phyloP scores from a whole-genome alignment of 805 yeast genomes.

The Hanseniaspora nectarophila region DNA sequence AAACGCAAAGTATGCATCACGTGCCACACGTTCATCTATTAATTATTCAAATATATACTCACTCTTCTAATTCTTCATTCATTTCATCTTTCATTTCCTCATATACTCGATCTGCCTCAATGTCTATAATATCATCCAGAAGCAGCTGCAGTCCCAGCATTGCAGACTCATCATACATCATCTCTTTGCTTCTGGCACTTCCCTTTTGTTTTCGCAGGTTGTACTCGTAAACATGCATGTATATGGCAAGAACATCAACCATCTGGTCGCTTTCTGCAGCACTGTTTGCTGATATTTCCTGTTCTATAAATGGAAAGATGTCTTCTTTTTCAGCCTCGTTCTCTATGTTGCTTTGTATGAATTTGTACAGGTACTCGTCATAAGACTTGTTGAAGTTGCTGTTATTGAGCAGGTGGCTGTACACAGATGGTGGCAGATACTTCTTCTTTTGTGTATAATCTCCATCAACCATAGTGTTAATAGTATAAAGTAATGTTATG shows the following conservation, averaged over 20 bases:
- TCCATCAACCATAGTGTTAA: no score
- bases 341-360: constrained; percentile 1
- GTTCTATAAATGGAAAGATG: constrained; percentile 1
- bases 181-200: constrained; percentile 5
- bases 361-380: constrained; percentile 6
- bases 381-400: constrained; percentile 6
- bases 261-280: constrained; percentile 1
- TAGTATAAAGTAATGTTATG: no score
- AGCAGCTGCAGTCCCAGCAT: constrained; percentile 2
- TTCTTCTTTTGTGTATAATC: neutral
- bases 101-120: constrained; percentile 5
- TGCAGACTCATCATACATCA: constrained; percentile 11
- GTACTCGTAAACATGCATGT: constrained; percentile 7
- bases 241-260: constrained; percentile 5
- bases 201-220: constrained; percentile 5
- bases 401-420: constrained; percentile 1
- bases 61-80: neutral
- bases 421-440: constrained; percentile 8
- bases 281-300: neutral
- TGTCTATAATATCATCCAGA: constrained; percentile 12
- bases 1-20: no score
- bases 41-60: no score
- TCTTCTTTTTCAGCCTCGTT: neutral
- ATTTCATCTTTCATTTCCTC: neutral
- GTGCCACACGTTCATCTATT: no score